Percentiles rank a stretch among this genome's conserved stretches.
These are phyloP conservation scores for Verticillium longisporum DNA, from an alignment of 2,329 filamentous ascomycete genomes.

Conservation along the genomic window DNA sequence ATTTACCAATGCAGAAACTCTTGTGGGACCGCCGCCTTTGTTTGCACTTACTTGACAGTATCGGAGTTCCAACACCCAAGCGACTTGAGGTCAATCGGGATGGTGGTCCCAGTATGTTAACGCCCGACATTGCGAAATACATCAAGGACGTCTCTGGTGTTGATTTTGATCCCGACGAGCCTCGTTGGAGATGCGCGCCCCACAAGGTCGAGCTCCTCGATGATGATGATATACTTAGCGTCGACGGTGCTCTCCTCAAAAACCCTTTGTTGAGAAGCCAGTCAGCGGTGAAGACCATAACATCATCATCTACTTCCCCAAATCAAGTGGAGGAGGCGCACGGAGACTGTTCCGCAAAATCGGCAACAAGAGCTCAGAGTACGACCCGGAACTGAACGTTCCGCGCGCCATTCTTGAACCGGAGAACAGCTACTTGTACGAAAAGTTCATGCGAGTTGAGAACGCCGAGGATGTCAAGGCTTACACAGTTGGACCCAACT, in stretches of 20 bases:
- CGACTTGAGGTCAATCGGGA: conserved; percentile 89
- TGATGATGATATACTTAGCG: conserved; percentile 77
- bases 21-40: conserved; percentile 94
- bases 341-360: conserved; percentile 93
- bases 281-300: conserved; percentile 99
- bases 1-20: conserved; percentile 94
- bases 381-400: conserved; percentile 66
- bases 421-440: conserved; percentile 84
- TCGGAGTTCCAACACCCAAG: conserved; percentile 82
- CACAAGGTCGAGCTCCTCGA: conserved; percentile 79
- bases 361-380: conserved; percentile 98
- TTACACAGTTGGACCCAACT: conserved; percentile 88
- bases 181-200: conserved; percentile 46
- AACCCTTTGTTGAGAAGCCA: conserved; percentile 97
- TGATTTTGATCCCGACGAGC: conserved; percentile 56
- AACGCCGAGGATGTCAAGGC: conserved; percentile 98
- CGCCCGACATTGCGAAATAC: conserved; percentile 71
- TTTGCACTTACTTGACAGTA: conserved; percentile 77
- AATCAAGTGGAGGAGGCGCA: conserved; percentile 78
- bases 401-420: conserved; percentile 79
- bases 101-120: conserved; percentile 75
- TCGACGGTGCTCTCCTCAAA: conserved; percentile 73
- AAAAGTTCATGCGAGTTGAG: conserved; percentile 93
- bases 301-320: conserved; percentile 95
- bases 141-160: conserved; percentile 78